Evolutionary conservation across 2,329 filamentous ascomycete species (phyloP), one percentile per base, ranked within the genome.

Genomic region (Fusarium penzigii): DNA sequence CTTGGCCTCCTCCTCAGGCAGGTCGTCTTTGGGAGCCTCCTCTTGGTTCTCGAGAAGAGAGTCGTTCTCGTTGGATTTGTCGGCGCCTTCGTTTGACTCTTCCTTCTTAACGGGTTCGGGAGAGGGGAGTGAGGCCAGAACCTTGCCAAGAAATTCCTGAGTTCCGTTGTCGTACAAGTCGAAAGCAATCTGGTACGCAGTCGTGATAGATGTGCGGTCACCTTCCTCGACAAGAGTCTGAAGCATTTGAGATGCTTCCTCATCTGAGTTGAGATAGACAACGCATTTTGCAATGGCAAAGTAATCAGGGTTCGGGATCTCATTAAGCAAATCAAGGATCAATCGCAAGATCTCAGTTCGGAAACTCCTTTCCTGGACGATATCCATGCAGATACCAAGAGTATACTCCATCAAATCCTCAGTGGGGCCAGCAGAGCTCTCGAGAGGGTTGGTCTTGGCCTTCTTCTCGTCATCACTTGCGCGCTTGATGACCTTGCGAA

Each of bases 121-220:
- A 16, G 81, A 78, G 0, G 92, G 90, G 32, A 97, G 78, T 42
- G 90, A 86, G 52, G 89, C 85, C 66, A 93, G 87, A 42, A 99
- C 90, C 74, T 94, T 97, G 61, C 87, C 86, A 20, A 99, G 75
- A 65, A 99, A 99, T 69, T 97, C 94, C 66, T 99, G 94, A 0
- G 94, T 97, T 62, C 94, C 94, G 68, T 99, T 99, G 75, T 99
- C 94, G 72, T 97, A 97, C 6, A 99, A 81, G 67, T 99, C 94
- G 66, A 99, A 99, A 2, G 93, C 94, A 51, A 99, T 96, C 70
- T 99, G 94, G 71, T 97, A 99, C 16, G 94, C 94, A 45, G 90
- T 88, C 17, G 92, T 89, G 14, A 90, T 83, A 1, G 91, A 92
- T 54, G 85, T 85, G 46, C 85, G 80, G 61, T 96, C 90, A 6